Conservation (phyloP, 768 basidiomycete genomes). For the Boletus rubropictus region DNA sequence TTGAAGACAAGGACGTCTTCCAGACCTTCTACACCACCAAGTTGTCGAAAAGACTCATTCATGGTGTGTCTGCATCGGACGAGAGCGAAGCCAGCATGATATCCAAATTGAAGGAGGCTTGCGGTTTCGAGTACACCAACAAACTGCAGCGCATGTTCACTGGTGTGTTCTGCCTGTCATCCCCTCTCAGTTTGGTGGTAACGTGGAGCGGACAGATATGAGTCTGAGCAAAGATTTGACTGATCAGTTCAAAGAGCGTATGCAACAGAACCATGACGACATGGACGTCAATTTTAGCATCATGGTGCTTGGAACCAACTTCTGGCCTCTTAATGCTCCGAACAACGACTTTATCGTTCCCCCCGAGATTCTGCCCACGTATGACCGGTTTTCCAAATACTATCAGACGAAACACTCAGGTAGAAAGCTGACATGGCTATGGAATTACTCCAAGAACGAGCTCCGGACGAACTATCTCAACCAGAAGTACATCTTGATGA, state of each 20-base stretch:
- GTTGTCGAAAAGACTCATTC: constrained; percentile 87
- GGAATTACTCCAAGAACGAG: constrained; percentile 98
- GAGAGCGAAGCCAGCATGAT: constrained; percentile 98
- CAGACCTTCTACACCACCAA: constrained; percentile 96
- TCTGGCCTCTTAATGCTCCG: constrained; percentile 89
- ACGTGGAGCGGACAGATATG: constrained; percentile 61
- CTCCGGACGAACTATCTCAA: constrained; percentile 87
- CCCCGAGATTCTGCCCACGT: constrained; percentile 76
- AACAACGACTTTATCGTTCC: constrained; percentile 86
- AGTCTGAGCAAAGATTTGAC: constrained; percentile 92
- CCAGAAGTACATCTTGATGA: constrained; percentile 95
- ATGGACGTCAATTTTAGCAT: constrained; percentile 87
- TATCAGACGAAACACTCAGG: constrained; percentile 93
- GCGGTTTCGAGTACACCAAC: constrained; percentile 94
- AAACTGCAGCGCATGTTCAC: constrained; percentile 97
- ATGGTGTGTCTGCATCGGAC: constrained; percentile 86
- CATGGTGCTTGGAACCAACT: constrained; percentile 92
- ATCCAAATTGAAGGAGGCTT: constrained; percentile 92
- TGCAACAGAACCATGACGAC: constrained; percentile 81
- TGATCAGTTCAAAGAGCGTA: constrained; percentile 89
- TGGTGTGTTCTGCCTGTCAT: constrained; percentile 41
- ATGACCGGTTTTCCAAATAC: constrained; percentile 88
- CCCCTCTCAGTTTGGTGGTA: not conserved
- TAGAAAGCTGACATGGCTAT: constrained; percentile 94
- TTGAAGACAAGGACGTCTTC: constrained; percentile 99